Evolutionary conservation across 495 filamentous ascomycete species (phyloP), one percentile per base, ranked within the genome.

Genomic region (Penicillium simplicissimum): DNA sequence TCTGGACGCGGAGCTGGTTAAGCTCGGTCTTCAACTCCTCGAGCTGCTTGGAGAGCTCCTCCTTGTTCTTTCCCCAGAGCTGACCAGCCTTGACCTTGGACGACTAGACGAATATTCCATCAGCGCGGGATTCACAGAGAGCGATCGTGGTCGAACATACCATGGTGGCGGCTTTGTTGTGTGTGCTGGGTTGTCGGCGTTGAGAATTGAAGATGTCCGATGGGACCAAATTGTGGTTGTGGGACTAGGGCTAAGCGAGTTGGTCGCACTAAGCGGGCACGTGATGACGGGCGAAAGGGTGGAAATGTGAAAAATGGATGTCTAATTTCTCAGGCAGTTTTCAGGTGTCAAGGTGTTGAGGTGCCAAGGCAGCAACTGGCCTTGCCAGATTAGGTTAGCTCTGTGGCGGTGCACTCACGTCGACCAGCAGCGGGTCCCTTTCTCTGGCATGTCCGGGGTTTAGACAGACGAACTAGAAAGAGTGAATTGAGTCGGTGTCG

Each of bases 61-160:
- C 90, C 88, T 97, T 97, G 88, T 84, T 90, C 92, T 99, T 99
- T 81, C 88, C 87, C 95, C 96, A 98, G 78, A 99, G 90, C 82
- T 88, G 85, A 82, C 84, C 87, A 77, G 93, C 86, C 87, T 96
- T 97, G 81, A 98, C 91, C 84, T 96, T 96, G 77, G 86, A 84
- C 82, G 92, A 96, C 92, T 94, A 65, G 28, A 67, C 53, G 37
- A n/a, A 58, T 63, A 60, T 21, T 53, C 53, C 55, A 52, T 75
- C 65, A 77, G 72, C 57, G 58, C 47, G 40, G 23, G n/a, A 14
- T 45, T 52, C 11, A 25, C 7, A 9, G 13, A 36, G 17, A 60
- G 62, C 60, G 49, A 42, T 55, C 34, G 52, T 53, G 40, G 52
- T 47, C 45, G 34, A 62, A 79, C 79, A 71, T 80, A 81, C 79